These are phyloP conservation scores for Penicillium mononematosum DNA, from an alignment of 495 filamentous ascomycete genomes.

Conservation along the genomic window DNA sequence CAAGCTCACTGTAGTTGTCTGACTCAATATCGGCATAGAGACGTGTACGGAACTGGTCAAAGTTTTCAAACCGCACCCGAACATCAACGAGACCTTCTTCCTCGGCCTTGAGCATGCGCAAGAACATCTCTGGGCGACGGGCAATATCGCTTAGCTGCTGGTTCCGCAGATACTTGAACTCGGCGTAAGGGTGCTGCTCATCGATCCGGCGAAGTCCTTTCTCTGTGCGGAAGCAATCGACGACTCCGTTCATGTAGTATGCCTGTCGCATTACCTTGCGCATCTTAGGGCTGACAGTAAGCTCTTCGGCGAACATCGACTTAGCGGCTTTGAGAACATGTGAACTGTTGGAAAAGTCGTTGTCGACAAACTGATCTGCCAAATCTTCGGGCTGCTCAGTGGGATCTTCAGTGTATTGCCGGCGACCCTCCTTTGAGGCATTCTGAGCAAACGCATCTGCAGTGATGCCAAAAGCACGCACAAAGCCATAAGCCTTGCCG, in stretches of 20 bases:
- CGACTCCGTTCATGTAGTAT: slow-evolving; percentile 76
- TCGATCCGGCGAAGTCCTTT: slow-evolving; percentile 94
- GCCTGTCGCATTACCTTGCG: slow-evolving; percentile 77
- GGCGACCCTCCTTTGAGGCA: slow-evolving; percentile 70
- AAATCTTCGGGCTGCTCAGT: slow-evolving; percentile 73
- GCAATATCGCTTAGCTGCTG: slow-evolving; percentile 80
- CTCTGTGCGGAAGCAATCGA: slow-evolving; percentile 87
- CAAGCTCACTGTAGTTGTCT: slow-evolving; percentile 91
- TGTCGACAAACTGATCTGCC: slow-evolving; percentile 70
- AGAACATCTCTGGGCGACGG: slow-evolving; percentile 77
- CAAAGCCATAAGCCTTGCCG: slow-evolving; percentile 74
- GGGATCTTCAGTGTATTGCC: slow-evolving; percentile 81
- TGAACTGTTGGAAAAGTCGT: slow-evolving; percentile 74
- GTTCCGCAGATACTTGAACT: slow-evolving; percentile 93
- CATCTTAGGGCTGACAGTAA: slow-evolving; percentile 85
- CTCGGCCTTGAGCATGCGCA: slow-evolving; percentile 96
- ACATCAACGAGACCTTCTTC: slow-evolving; percentile 89
- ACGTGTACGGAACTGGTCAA: slow-evolving; percentile 66
- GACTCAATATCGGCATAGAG: slow-evolving; percentile 82
- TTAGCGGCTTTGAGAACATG: slow-evolving; percentile 76
- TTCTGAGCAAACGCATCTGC: slow-evolving; percentile 86
- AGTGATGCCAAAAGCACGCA: slow-evolving; percentile 85
- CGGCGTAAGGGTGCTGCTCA: slow-evolving; percentile 93
- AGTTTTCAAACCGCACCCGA: slow-evolving; percentile 69
- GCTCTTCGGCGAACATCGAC: slow-evolving; percentile 86